These are phyloP conservation scores for Tetraselmis striata DNA, from an alignment of 139 green algal genomes.

Conservation along the genomic window DNA sequence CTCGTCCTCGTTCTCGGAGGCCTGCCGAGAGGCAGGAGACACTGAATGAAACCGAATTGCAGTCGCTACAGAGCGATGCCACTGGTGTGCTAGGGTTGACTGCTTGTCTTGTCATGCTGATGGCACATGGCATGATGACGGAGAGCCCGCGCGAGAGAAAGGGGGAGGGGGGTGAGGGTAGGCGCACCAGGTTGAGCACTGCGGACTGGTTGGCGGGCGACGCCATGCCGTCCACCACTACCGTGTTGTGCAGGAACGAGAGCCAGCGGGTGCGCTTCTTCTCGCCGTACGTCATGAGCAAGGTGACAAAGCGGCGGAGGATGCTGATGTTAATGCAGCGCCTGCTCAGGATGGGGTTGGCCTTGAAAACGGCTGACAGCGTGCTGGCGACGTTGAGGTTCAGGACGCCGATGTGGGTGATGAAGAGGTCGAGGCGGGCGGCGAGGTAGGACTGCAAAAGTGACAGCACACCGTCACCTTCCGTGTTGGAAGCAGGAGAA, in stretches of 20 bases:
- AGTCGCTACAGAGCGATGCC: too few relatives aligned
- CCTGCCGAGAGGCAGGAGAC: too few relatives aligned
- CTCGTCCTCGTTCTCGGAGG: constrained; percentile 8
- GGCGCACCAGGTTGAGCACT: constrained; percentile 13
- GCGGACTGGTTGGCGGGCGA: constrained; percentile 24
- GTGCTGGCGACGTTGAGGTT: constrained; percentile 15
- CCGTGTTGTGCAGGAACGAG: constrained; percentile 9
- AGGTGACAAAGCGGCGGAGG: constrained; percentile 14
- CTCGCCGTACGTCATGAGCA: constrained; percentile 22
- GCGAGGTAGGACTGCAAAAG: neutral
- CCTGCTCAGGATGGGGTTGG: constrained; percentile 6
- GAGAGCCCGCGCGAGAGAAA: too few relatives aligned
- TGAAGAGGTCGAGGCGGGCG: constrained; percentile 2
- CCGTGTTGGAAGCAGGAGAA: too few relatives aligned
- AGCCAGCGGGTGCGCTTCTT: constrained; percentile 26
- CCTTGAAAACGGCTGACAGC: constrained; percentile 16
- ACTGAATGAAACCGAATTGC: too few relatives aligned
- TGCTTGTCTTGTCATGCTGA: too few relatives aligned
- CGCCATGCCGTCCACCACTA: constrained; percentile 22
- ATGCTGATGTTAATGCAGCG: constrained; percentile 5
- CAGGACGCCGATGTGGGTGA: constrained; percentile 4
- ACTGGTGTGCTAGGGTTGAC: too few relatives aligned
- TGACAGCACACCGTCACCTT: too few relatives aligned
- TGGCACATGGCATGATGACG: too few relatives aligned
- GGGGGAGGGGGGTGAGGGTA: too few relatives aligned